These are phyloP conservation scores for Citrus mangshanensis DNA, from an alignment of 345 rosid genomes.

Conservation along the genomic window DNA sequence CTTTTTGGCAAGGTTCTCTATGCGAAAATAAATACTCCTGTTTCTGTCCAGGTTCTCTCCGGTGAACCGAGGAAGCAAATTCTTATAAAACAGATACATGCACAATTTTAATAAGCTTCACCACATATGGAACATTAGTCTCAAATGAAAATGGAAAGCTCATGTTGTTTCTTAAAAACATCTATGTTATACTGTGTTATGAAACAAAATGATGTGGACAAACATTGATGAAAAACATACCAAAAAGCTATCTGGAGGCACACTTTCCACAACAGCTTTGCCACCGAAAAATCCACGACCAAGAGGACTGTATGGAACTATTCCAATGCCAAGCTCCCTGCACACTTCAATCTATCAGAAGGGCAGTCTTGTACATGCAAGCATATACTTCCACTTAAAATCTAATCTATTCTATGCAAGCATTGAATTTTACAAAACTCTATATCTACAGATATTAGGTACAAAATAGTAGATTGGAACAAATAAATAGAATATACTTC, in stretches of 20 bases:
- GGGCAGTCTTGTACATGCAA: background rate
- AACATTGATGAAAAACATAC: conserved; percentile 6
- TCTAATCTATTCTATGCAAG: background rate
- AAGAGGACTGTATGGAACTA: conserved; percentile 23
- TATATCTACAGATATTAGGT: too few relatives aligned
- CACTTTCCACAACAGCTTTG: conserved; percentile 15
- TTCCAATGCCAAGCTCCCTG: conserved; percentile 25
- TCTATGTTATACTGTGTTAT: background rate
- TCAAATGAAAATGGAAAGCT: background rate
- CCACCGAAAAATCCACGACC: conserved; percentile 28
- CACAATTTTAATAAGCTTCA: background rate
- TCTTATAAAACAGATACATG: conserved; percentile 23
- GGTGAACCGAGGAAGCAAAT: conserved; percentile 34
- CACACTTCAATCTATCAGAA: background rate
- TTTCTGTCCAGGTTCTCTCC: conserved; percentile 48
- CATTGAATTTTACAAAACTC: background rate
- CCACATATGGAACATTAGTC: background rate
- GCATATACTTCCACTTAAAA: background rate
- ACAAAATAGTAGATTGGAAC: too few relatives aligned
- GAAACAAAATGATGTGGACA: background rate
- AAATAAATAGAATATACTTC: too few relatives aligned
- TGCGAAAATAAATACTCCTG: conserved; percentile 30
- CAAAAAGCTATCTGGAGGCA: conserved; percentile 12
- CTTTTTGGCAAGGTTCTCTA: conserved; percentile 39
- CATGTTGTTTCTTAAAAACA: background rate